A percentile compares a stretch with the other conserved stretches of the same genome.
These are phyloP conservation scores for Aspergillus taichungensis DNA, from an alignment of 495 filamentous ascomycete species.

Conservation along the genomic window DNA sequence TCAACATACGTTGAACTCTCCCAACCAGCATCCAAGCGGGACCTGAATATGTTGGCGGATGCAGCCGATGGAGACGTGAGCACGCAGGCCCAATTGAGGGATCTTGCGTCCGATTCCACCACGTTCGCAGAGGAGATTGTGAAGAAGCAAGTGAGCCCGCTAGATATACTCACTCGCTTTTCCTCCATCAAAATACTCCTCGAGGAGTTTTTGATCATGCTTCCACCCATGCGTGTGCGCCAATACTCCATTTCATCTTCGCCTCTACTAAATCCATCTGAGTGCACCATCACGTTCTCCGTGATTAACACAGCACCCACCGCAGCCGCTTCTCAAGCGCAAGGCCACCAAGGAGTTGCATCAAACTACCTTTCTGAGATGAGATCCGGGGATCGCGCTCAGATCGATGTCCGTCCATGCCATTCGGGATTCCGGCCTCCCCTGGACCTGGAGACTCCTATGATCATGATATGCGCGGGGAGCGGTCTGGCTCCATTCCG, in stretches of 20 bases:
- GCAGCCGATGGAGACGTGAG: constrained; percentile 20
- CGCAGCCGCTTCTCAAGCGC: constrained; percentile 26
- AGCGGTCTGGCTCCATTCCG: constrained; percentile 61
- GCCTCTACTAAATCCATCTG: constrained; percentile 47
- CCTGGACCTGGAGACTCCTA: constrained; percentile 47
- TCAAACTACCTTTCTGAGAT: constrained; percentile 52
- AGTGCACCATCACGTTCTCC: constrained; percentile 58
- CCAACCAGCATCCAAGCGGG: constrained; percentile 53
- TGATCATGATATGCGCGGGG: constrained; percentile 54
- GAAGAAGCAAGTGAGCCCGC: constrained; percentile 49
- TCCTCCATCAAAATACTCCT: constrained; percentile 48
- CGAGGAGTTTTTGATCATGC: constrained; percentile 54
- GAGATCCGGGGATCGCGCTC: constrained; percentile 48
- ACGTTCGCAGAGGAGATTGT: constrained; percentile 45
- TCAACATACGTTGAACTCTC: constrained; percentile 64
- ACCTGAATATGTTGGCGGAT: constrained; percentile 41
- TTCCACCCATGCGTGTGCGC: constrained; percentile 65
- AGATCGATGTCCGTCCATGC: constrained; percentile 48
- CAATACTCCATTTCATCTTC: constrained; percentile 79
- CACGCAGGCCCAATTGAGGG: constrained; percentile 21
- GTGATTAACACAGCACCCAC: constrained; percentile 51
- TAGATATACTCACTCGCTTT: constrained; percentile 57
- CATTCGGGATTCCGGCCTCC: constrained; percentile 62
- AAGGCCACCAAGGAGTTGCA: constrained; percentile 51
- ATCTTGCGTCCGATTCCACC: constrained; percentile 24